Evolutionary conservation across 768 basidiomycete genomes (phyloP).

Genomic region (Russula vinacea): DNA sequence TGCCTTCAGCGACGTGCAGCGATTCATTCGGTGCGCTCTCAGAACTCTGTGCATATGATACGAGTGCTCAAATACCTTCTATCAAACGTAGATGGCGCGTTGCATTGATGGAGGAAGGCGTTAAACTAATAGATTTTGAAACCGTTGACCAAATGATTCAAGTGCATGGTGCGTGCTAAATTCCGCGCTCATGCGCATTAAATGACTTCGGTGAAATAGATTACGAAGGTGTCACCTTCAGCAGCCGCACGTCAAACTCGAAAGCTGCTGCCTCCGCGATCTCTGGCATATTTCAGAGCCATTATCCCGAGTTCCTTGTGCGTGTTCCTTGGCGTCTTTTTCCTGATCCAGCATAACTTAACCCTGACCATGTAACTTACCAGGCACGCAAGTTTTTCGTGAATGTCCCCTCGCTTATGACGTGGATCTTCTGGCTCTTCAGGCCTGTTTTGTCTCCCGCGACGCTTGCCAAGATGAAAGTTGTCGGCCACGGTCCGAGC

Average conservation of each 20-base stretch:
- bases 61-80: not conserved
- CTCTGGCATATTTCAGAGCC: slow-evolving; percentile 65
- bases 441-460: slow-evolving; percentile 67
- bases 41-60: not conserved
- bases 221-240: slow-evolving; percentile 68
- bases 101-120: slow-evolving; percentile 67
- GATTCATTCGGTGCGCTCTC: slow-evolving; percentile 63
- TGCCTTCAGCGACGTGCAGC: slow-evolving; percentile 72
- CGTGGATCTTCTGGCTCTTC: slow-evolving; percentile 84
- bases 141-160: slow-evolving; percentile 44
- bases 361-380: not conserved
- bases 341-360: not conserved
- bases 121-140: slow-evolving; percentile 64
- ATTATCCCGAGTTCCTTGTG: slow-evolving; percentile 80
- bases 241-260: slow-evolving; percentile 65
- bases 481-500: slow-evolving; percentile 63
- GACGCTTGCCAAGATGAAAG: slow-evolving; percentile 78
- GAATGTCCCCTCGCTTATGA: slow-evolving; percentile 68
- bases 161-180: slow-evolving; percentile 25
- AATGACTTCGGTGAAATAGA: slow-evolving; percentile 41
- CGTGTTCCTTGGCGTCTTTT: slow-evolving; percentile 27
- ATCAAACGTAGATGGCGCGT: slow-evolving; percentile 63
- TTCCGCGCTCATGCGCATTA: not conserved
- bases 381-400: slow-evolving; percentile 78
- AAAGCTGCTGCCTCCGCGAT: slow-evolving; percentile 77